These are phyloP conservation scores for Solanum bukasovii DNA, from an alignment of 257 asterid genomes.

Conservation along the genomic window DNA sequence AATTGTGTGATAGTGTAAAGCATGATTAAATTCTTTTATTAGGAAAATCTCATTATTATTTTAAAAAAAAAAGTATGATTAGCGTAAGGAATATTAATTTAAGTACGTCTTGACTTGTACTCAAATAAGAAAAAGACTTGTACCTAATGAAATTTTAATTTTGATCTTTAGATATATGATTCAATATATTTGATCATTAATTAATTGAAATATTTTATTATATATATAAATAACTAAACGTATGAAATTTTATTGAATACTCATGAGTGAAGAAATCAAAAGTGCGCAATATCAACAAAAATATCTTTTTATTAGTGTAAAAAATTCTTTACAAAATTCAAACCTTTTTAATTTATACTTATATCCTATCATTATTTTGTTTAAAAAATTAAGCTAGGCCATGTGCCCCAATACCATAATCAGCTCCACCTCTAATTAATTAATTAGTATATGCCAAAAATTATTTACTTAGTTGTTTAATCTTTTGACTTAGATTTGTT, in stretches of 20 bases:
- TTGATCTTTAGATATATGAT: background rate
- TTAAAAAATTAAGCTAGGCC: background rate
- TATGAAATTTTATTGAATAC: background rate
- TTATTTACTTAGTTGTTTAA: background rate
- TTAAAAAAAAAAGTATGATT: background rate
- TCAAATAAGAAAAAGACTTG: conserved; percentile 16
- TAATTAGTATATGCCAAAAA: background rate
- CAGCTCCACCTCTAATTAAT: background rate
- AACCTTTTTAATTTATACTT: too few relatives aligned
- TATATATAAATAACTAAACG: too few relatives aligned
- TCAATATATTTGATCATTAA: background rate
- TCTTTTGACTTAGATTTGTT: background rate
- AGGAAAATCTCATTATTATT: background rate
- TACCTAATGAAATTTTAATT: conserved; percentile 14
- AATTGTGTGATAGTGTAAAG: background rate
- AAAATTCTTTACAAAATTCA: background rate
- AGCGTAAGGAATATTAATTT: background rate
- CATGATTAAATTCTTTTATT: background rate
- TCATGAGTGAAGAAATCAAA: background rate
- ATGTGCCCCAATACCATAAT: background rate
- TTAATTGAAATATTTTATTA: too few relatives aligned
- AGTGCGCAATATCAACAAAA: background rate
- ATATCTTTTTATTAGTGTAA: too few relatives aligned
- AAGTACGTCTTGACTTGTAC: background rate
- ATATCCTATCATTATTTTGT: background rate